These are phyloP conservation scores for Pseudopithomyces chartarum DNA, from an alignment of 2,329 filamentous ascomycete species.

Conservation along the genomic window DNA sequence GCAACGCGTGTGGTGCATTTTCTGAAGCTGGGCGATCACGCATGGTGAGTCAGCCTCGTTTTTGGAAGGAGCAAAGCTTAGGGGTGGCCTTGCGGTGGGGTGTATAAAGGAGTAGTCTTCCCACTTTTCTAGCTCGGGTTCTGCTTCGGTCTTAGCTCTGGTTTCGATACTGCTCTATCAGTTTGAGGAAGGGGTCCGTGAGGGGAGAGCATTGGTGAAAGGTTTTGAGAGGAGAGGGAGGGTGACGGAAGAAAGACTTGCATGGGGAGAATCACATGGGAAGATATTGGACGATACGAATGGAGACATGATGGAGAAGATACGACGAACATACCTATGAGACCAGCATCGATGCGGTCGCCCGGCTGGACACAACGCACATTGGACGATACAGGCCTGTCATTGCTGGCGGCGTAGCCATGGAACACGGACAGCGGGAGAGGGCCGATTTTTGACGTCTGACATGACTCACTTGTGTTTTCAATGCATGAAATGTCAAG, in stretches of 20 bases:
- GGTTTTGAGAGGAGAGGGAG: neutral
- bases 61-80: neutral
- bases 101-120: neutral
- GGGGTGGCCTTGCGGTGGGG: neutral
- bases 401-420: too few species aligned
- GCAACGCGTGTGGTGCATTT: constrained; percentile 1
- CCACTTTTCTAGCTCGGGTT: neutral
- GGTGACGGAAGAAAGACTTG: too few species aligned
- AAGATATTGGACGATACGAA: too few species aligned
- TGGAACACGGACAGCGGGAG: too few species aligned
- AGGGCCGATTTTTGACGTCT: too few species aligned
- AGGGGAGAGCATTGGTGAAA: neutral
- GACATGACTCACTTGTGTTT: too few species aligned
- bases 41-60: neutral
- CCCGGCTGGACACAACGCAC: neutral
- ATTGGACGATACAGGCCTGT: neutral
- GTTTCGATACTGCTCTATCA: neutral
- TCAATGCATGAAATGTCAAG: too few species aligned
- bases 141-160: neutral
- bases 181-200: neutral
- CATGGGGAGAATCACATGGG: too few species aligned
- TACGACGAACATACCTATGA: too few species aligned
- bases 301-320: too few species aligned
- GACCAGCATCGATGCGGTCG: constrained; percentile 2
- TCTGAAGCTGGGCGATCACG: neutral